These are phyloP conservation scores for Phytopythium kandeliae DNA, from an alignment of 352 stramenopile species.

Conservation along the genomic window DNA sequence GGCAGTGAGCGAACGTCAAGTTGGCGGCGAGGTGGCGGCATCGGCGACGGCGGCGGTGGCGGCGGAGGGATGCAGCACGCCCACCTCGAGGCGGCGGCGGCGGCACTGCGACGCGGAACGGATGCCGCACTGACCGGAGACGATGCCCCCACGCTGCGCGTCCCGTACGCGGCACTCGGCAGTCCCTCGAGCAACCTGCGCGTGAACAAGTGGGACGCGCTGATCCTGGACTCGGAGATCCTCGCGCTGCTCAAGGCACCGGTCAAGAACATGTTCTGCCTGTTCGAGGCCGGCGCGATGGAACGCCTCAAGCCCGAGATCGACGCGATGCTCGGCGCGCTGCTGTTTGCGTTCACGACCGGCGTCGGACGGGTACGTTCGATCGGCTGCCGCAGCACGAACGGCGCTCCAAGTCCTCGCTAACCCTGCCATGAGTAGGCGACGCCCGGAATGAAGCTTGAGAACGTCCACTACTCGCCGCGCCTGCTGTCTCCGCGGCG, in stretches of 20 bases:
- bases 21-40: not conserved
- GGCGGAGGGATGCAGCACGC: conserved; percentile 18
- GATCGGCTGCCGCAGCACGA: too few relatives aligned
- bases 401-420: too few relatives aligned
- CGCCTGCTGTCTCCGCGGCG: conserved; percentile 41
- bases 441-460: conserved; percentile 80
- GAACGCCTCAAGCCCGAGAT: conserved; percentile 72
- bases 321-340: conserved; percentile 39
- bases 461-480: conserved; percentile 64
- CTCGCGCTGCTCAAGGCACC: conserved; percentile 63
- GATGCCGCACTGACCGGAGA: not conserved
- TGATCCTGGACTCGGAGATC: conserved; percentile 80
- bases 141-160: conserved; percentile 3
- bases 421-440: too few relatives aligned
- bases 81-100: conserved; percentile 28
- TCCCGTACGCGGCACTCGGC: conserved; percentile 41
- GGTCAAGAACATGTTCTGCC: conserved; percentile 75
- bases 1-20: conserved; percentile 4
- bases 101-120: conserved; percentile 31
- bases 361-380: conserved; percentile 46
- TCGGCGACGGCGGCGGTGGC: too few relatives aligned
- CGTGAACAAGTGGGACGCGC: conserved; percentile 83
- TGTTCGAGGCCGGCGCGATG: conserved; percentile 63
- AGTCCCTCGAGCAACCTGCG: conserved; percentile 41
- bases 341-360: conserved; percentile 65